Conservation (phyloP, 1,284 basidiomycete species). For the Chalciporus sp. region DNA sequence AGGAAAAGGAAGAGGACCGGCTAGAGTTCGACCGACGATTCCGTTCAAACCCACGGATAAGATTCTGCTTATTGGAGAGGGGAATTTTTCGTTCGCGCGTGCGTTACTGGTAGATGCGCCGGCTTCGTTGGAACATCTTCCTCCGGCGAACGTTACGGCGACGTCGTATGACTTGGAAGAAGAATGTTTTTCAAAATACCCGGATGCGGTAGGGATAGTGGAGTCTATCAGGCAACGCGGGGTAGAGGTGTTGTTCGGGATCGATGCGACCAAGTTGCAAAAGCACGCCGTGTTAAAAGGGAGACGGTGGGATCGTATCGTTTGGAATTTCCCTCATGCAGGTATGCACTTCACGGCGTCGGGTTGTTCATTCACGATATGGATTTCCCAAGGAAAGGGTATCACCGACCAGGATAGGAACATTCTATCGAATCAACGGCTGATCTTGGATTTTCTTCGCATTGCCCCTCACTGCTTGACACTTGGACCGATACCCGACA, state of each 20-base stretch:
- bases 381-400: constrained; percentile 68
- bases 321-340: constrained; percentile 97
- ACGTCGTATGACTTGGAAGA: constrained; percentile 87
- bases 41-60: constrained; percentile 78
- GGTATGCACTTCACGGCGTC: constrained; percentile 48
- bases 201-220: constrained; percentile 73
- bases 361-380: constrained; percentile 4
- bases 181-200: constrained; percentile 84
- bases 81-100: constrained; percentile 91
- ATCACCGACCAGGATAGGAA: constrained; percentile 96
- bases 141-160: constrained; percentile 74
- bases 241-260: constrained; percentile 75
- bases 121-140: constrained; percentile 51
- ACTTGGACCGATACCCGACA: constrained; percentile 55
- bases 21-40: constrained; percentile 46
- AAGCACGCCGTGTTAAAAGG: constrained; percentile 57
- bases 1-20: constrained; percentile 28
- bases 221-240: constrained; percentile 57
- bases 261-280: constrained; percentile 84
- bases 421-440: constrained; percentile 86
- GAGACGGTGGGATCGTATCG: constrained; percentile 74
- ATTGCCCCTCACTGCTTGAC: constrained; percentile 71
- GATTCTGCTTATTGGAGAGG: constrained; percentile 92
- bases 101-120: constrained; percentile 68
- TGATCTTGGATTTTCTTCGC: constrained; percentile 85